These are phyloP conservation scores for Scheffersomyces lignosus DNA, from an alignment of 805 yeast species.

Conservation along the genomic window DNA sequence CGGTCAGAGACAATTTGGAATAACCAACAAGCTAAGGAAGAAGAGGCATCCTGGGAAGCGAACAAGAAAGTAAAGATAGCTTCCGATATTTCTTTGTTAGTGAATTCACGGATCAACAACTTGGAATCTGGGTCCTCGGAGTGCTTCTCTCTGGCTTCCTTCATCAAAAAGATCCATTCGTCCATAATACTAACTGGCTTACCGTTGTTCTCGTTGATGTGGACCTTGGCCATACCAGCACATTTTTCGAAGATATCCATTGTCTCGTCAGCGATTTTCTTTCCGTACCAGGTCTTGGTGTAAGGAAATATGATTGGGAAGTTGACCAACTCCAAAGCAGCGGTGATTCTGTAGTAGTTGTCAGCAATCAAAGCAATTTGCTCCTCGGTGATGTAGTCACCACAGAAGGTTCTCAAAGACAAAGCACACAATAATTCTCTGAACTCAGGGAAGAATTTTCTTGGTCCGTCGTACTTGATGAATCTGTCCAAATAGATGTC, in stretches of 20 bases:
- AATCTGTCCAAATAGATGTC: conserved; percentile 76
- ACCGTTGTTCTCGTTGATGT: conserved; percentile 70
- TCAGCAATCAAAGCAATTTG: conserved; percentile 89
- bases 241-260: conserved; percentile 89
- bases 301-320: conserved; percentile 95
- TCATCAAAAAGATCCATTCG: conserved; percentile 89
- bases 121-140: conserved; percentile 53
- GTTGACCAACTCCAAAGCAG: conserved; percentile 95
- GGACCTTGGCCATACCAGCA: conserved; percentile 83
- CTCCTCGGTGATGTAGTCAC: conserved; percentile 88
- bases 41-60: conserved; percentile 98
- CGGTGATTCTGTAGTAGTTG: conserved; percentile 88
- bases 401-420: conserved; percentile 92
- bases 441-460: conserved; percentile 85
- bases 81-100: conserved; percentile 91
- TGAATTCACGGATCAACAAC: conserved; percentile 73
- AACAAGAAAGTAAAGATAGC: conserved; percentile 94
- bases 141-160: conserved; percentile 59
- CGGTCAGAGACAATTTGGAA: conserved; percentile 95
- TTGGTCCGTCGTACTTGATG: conserved; percentile 62
- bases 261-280: conserved; percentile 87
- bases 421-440: conserved; percentile 96
- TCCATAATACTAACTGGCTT: conserved; percentile 89
- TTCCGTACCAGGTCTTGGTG: conserved; percentile 98
- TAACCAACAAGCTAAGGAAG: conserved; percentile 96